These are phyloP conservation scores for Odontarrhena argentea DNA, from an alignment of 345 rosid genomes.

Conservation along the genomic window DNA sequence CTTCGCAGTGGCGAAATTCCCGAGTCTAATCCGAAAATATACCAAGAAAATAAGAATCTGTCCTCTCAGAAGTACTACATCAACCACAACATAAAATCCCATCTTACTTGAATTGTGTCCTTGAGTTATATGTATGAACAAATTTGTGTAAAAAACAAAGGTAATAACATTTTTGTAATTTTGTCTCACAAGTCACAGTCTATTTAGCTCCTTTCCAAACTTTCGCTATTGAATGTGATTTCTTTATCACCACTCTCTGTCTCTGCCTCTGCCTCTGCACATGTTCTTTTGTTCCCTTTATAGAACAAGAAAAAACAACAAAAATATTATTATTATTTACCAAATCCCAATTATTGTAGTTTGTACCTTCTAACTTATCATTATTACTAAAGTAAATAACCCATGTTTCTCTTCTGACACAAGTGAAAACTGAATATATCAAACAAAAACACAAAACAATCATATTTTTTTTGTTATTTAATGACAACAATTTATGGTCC, in stretches of 20 bases:
- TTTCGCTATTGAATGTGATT: constrained; percentile 25
- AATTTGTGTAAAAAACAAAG: constrained; percentile 10
- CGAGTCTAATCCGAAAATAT: constrained; percentile 15
- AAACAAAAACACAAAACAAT: constrained; percentile 36
- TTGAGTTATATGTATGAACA: constrained; percentile 2
- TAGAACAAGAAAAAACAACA: constrained; percentile 17
- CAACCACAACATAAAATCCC: constrained; percentile 17
- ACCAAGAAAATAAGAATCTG: constrained; percentile 28
- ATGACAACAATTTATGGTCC: neutral
- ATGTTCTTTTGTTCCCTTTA: constrained; percentile 41
- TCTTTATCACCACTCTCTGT: constrained; percentile 35
- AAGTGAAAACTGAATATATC: constrained; percentile 10
- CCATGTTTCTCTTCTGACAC: constrained; percentile 33
- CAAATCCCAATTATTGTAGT: constrained; percentile 37
- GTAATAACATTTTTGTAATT: neutral
- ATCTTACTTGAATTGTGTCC: constrained; percentile 9
- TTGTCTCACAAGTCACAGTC: constrained; percentile 28
- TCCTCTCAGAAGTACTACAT: constrained; percentile 8
- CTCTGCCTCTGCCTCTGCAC: constrained; percentile 41
- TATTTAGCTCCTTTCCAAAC: constrained; percentile 12
- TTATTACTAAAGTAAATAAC: constrained; percentile 10
- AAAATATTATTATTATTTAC: constrained; percentile 24
- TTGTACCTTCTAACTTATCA: constrained; percentile 8
- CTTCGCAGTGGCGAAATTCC: constrained; percentile 14
- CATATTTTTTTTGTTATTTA: constrained; percentile 9